Evolutionary conservation across 1,284 basidiomycete genomes (phyloP), one percentile per base, ranked within the genome.

Genomic region (Cystobasidium sp.): DNA sequence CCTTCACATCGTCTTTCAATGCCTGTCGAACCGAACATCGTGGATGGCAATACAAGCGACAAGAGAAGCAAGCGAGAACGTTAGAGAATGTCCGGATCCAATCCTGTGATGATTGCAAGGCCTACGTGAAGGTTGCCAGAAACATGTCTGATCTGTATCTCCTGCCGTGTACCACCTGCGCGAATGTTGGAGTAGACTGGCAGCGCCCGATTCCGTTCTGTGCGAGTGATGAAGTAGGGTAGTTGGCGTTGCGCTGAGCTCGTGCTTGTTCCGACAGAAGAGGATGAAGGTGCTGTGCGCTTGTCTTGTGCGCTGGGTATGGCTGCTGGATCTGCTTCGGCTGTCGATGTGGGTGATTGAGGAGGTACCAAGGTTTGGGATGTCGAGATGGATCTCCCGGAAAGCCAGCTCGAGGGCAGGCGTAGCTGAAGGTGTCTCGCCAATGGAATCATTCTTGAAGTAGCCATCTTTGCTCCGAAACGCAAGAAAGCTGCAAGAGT

Each of bases 171-270:
- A 18, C 55, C 66, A 16, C 66, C 66, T 20, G 37, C 0, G 43
- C 52, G 49, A 9, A 59, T 56, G 22, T 68, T 51, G 39, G 53
- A 44, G 55, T 56, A 68, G 37, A 68, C 66, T 20, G 53, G 53
- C 66, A 68, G 44, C 14, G 66, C n/a, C 8, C 43, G 6, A 49
- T 68, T 68, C 24, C 31, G 4, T 37, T 68, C 55, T 22, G 53
- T 59, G n/a, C 66, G 66, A 0, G 66, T 55, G 51, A 68, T 55
- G 24, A 9, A 58, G 53, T 68, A 68, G 9, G 66, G 66, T 14
- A 59, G 52, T 59, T 24, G 20, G 37, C 10, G 51, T 22, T 43
- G 51, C 6, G n/a, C 39, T 22, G 64, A 53, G 8, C 47, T 31
- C 7, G 64, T 1, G 31, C 9, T 7, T 18, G 31, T 31, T 31